phyloP scores from a whole-genome alignment of 352 stramenopile species.

The Pythium folliculosum region DNA sequence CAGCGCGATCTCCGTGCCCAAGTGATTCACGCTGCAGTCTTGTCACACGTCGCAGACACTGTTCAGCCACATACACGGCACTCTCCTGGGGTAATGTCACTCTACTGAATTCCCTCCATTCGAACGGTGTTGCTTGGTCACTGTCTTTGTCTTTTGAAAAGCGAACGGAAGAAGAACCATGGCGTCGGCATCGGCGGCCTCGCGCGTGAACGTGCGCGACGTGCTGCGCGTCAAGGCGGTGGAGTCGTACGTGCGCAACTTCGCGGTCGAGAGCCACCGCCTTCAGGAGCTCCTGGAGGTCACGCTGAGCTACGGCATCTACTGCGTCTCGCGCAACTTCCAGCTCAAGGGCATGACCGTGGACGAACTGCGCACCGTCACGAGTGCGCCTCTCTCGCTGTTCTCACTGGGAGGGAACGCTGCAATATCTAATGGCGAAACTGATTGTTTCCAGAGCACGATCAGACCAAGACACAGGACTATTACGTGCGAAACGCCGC shows the following conservation, averaged over 20 bases:
- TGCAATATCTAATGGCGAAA: neutral
- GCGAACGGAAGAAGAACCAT: conserved; percentile 4
- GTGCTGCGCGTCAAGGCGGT: conserved; percentile 38
- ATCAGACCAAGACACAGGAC: conserved; percentile 47
- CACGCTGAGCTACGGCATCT: conserved; percentile 69
- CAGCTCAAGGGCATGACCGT: conserved; percentile 62
- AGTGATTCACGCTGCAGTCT: neutral
- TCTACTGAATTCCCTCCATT: conserved; percentile 9
- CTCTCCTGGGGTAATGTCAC: too few species aligned
- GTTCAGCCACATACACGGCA: neutral
- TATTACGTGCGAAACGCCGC: conserved; percentile 62
- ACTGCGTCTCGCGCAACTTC: conserved; percentile 67
- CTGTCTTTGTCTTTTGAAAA: conserved; percentile 8
- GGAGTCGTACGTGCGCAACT: conserved; percentile 74
- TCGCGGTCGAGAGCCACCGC: conserved; percentile 42
- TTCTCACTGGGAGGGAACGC: neutral
- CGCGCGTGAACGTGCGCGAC: conserved; percentile 28
- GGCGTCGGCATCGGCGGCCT: conserved; percentile 1
- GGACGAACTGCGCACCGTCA: conserved; percentile 59
- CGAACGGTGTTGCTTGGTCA: neutral
- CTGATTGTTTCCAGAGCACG: conserved; percentile 35
- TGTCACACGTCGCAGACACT: conserved; percentile 24
- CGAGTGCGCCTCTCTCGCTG: conserved; percentile 30
- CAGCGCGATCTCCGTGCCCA: conserved; percentile 41
- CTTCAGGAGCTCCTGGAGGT: conserved; percentile 70